phyloP scores from a whole-genome alignment of 2,329 filamentous ascomycete genomes.

The Colletotrichum coccodes region DNA sequence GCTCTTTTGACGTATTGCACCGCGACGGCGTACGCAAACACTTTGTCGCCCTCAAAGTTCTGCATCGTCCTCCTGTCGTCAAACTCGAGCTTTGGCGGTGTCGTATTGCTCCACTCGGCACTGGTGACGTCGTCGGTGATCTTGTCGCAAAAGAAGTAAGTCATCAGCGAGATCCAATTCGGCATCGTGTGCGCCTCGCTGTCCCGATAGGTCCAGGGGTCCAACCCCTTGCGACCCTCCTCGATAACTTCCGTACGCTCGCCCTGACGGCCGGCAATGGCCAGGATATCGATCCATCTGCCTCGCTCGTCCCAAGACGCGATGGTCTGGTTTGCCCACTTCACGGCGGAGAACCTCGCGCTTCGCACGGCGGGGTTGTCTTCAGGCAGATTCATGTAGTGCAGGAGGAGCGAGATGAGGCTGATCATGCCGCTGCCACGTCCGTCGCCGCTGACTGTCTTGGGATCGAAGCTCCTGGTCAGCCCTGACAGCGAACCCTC shows the following conservation, averaged over 20 bases:
- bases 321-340: slow-evolving; percentile 90
- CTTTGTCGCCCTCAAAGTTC: slow-evolving; percentile 58
- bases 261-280: slow-evolving; percentile 71
- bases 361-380: slow-evolving; percentile 70
- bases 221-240: slow-evolving; percentile 88
- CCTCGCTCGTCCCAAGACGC: slow-evolving; percentile 81
- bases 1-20: slow-evolving; percentile 73
- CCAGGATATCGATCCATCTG: slow-evolving; percentile 89
- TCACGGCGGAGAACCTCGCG: slow-evolving; percentile 82
- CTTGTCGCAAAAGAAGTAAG: slow-evolving; percentile 56
- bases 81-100: slow-evolving; percentile 17
- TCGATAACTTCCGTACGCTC: slow-evolving; percentile 87
- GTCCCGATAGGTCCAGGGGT: slow-evolving; percentile 67
- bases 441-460: slow-evolving; percentile 41
- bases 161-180: slow-evolving; percentile 62
- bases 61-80: slow-evolving; percentile 48
- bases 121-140: slow-evolving; percentile 18
- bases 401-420: slow-evolving; percentile 68
- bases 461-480: slow-evolving; percentile 54
- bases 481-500: slow-evolving; percentile 88
- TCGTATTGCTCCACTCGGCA: background rate
- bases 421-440: slow-evolving; percentile 24
- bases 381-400: slow-evolving; percentile 70
- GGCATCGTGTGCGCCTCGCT: slow-evolving; percentile 47
- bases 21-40: slow-evolving; percentile 73